phyloP scores from a whole-genome alignment of 2,329 filamentous ascomycete species.

The Hypoxylon sp. region DNA sequence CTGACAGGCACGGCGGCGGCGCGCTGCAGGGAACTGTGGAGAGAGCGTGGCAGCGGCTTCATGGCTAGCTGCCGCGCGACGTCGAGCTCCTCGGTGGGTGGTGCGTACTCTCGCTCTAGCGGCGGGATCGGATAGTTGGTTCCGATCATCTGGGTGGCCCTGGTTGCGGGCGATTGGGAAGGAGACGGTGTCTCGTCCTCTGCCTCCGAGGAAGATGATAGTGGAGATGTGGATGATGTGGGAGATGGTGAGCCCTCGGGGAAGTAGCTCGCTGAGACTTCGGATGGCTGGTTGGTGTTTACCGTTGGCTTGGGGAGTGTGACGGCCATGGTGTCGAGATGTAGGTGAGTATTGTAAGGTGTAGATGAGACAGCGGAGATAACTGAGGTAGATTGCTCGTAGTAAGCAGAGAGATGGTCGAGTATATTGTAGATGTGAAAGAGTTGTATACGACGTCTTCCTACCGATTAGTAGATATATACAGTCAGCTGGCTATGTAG shows the following conservation, averaged over 20 bases:
- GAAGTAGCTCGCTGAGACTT: slow-evolving; percentile 36
- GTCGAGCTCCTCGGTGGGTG: slow-evolving; percentile 42
- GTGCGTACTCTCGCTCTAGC: slow-evolving; percentile 40
- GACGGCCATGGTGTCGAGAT: slow-evolving; percentile 17
- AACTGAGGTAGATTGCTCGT: slow-evolving; percentile 8
- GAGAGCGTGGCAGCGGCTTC: slow-evolving; percentile 42
- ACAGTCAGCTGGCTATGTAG: slow-evolving; percentile 1
- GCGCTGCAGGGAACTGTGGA: slow-evolving; percentile 43
- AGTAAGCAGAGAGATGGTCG: slow-evolving; percentile 3
- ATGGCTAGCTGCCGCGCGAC: slow-evolving; percentile 44
- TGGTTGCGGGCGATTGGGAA: slow-evolving; percentile 1
- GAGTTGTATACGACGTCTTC: slow-evolving; percentile 15
- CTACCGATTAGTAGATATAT: slow-evolving; percentile 16
- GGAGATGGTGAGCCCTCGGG: slow-evolving; percentile 18
- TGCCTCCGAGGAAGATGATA: slow-evolving; percentile 33
- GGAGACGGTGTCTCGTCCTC: slow-evolving; percentile 38
- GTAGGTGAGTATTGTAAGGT: background rate
- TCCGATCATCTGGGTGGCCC: slow-evolving; percentile 25
- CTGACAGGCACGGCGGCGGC: slow-evolving; percentile 31
- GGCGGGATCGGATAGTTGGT: slow-evolving; percentile 42
- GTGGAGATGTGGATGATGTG: slow-evolving; percentile 11
- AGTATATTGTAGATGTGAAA: background rate
- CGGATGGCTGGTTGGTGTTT: slow-evolving; percentile 29
- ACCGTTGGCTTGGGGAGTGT: slow-evolving; percentile 4
- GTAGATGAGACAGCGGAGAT: too few relatives aligned